phyloP scores from a whole-genome alignment of 805 yeast genomes.

The Wickerhamomyces mucosus region DNA sequence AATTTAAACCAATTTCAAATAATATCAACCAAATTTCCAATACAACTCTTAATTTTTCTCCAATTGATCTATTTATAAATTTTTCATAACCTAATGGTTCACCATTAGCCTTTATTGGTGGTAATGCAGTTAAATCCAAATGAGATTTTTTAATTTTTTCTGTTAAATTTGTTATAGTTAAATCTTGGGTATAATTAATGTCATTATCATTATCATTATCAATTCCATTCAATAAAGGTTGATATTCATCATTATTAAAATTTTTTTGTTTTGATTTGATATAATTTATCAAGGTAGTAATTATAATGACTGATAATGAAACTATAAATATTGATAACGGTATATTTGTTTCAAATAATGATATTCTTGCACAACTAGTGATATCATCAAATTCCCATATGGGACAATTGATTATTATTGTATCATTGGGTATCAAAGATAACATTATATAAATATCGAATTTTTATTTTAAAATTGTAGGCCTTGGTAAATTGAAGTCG shows the following conservation, averaged over 20 bases:
- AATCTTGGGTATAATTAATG: slow-evolving; percentile 3
- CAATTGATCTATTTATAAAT: slow-evolving; percentile 35
- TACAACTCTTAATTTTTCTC: slow-evolving; percentile 47
- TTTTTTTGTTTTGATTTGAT: not conserved
- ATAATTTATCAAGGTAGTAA: slow-evolving; percentile 6
- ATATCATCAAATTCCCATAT: slow-evolving; percentile 58
- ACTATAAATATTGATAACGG: slow-evolving; percentile 26
- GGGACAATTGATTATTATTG: not conserved
- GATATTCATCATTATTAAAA: not conserved
- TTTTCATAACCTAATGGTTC: slow-evolving; percentile 47
- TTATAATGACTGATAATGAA: slow-evolving; percentile 11
- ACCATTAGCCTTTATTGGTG: slow-evolving; percentile 49
- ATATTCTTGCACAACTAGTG: slow-evolving; percentile 39
- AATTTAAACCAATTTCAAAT: slow-evolving; percentile 29
- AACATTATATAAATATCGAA: no score
- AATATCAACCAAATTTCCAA: slow-evolving; percentile 38
- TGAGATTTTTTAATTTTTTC: slow-evolving; percentile 37
- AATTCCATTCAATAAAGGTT: slow-evolving; percentile 11
- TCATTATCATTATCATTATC: not conserved
- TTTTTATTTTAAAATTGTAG: no score
- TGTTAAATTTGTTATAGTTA: slow-evolving; percentile 13
- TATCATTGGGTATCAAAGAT: not conserved
- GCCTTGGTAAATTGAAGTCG: no score
- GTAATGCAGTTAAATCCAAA: slow-evolving; percentile 51
- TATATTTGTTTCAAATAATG: slow-evolving; percentile 27